Percentiles rank a stretch among this genome's conserved stretches.
Evolutionary conservation across 2,329 filamentous ascomycete genomes (phyloP).

Genomic region (Ceratocystis lukuohia): DNA sequence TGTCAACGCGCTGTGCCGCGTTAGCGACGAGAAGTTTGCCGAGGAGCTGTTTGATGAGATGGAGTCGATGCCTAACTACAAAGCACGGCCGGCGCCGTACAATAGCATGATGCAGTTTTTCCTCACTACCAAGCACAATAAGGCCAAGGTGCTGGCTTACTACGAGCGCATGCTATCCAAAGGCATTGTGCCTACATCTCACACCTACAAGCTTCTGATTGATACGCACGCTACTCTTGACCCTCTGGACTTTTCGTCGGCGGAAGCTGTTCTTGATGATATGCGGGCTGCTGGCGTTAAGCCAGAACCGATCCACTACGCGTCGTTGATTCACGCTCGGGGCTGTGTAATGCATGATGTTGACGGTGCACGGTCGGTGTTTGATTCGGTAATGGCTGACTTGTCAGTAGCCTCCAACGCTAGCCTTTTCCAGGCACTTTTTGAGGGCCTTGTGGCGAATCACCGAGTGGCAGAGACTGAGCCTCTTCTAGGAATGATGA

Average conservation of each 20-base stretch:
- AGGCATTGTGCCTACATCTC: constrained; percentile 78
- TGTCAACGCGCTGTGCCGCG: constrained; percentile 91
- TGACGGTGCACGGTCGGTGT: constrained; percentile 64
- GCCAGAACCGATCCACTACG: constrained; percentile 89
- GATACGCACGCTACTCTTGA: constrained; percentile 92
- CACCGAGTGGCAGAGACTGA: constrained; percentile 68
- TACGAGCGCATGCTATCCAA: constrained; percentile 86
- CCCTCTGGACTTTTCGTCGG: constrained; percentile 74
- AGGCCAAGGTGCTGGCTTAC: constrained; percentile 82
- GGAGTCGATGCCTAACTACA: constrained; percentile 98
- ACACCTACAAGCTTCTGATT: constrained; percentile 95
- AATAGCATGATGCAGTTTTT: constrained; percentile 99
- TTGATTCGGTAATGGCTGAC: constrained; percentile 65
- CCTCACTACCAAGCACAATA: constrained; percentile 91
- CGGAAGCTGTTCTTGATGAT: constrained; percentile 66
- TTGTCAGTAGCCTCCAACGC: constrained; percentile 53
- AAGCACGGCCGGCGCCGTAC: constrained; percentile 90
- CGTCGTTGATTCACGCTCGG: constrained; percentile 87
- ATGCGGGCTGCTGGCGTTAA: constrained; percentile 62
- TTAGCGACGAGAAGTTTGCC: constrained; percentile 93
- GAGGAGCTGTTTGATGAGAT: constrained; percentile 98
- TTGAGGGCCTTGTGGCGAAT: constrained; percentile 94
- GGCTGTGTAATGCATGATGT: constrained; percentile 91
- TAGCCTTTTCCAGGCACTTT: constrained; percentile 89
- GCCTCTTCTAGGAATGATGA: constrained; percentile 63